Base-by-base conservation (phyloP, 108 stramenopile species). In the Licmophora abbreviata region DNA sequence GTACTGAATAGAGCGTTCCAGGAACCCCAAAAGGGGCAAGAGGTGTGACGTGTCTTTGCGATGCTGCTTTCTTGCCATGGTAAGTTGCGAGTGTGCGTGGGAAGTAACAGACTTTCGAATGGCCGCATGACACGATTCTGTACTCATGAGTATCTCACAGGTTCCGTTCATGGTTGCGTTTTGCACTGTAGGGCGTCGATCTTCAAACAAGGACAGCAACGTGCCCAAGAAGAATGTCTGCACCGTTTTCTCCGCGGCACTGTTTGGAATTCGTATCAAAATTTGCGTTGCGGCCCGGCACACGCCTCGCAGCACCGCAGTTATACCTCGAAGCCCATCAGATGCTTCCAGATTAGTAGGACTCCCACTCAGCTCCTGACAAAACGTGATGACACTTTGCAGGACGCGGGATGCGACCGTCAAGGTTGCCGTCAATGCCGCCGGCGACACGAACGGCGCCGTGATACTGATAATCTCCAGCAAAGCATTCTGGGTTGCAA, bases 381-480 rank as follows among this genome's bases (percentile, higher is more conserved):
- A 30, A 45, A 68, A 40, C 44, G 79, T 58, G 1, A 79, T 59
- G 15, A 81, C 48, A 22, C 67, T 69, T 15, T 76, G 65, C 30
- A 89, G 27, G 28, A 66, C 62, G 23, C 88, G 62, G 17, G 66
- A 66, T 6, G 71, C 34, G 0, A 61, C 48, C 0, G 63, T 51
- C 18, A 85, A 68, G 24, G 83, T 69, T 51, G 79, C 44, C 21
- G 25, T 14, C 44, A 79, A 38, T 7, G 74, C 75, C 5, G 58
- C 37, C 10, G 59, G 42, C 5, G 64, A 54, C 17, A 89, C 66
- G 49, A 65, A 68, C 3, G 81, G 79, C 9, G 78, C 29, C 7
- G 71, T 49, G 9, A 50, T 44, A 18, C 68, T 44, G 26, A 85
- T 29, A 8, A 89, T 48, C 28, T 85, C 76, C 63, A 89, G 34